Evolutionary conservation across 805 yeast species (phyloP).

Genomic region (Candida adriatica): DNA sequence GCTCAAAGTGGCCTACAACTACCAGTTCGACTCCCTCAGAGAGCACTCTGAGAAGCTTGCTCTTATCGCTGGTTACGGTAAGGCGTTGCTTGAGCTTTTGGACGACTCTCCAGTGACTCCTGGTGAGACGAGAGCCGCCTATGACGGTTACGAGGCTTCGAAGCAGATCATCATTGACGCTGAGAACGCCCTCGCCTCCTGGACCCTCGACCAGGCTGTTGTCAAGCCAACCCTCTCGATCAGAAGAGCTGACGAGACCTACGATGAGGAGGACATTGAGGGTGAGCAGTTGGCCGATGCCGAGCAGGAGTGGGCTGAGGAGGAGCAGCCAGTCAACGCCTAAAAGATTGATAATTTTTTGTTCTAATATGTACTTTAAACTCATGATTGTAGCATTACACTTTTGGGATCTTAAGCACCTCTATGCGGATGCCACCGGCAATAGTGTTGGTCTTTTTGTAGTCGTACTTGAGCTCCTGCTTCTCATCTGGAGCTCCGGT

Average conservation of each 20-base stretch:
- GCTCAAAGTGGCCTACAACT: constrained; percentile 93
- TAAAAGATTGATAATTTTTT: constrained; percentile 4
- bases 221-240: constrained; percentile 92
- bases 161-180: constrained; percentile 97
- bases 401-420: constrained; percentile 14
- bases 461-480: constrained; percentile 16
- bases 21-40: constrained; percentile 92
- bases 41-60: constrained; percentile 96
- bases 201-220: constrained; percentile 95
- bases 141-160: constrained; percentile 97
- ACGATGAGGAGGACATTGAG: constrained; percentile 38
- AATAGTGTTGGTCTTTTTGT: constrained; percentile 9
- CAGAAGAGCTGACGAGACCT: constrained; percentile 49
- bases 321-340: constrained; percentile 22
- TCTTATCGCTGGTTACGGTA: constrained; percentile 97
- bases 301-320: constrained; percentile 48
- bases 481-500: constrained; percentile 5
- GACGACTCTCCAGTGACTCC: constrained; percentile 98
- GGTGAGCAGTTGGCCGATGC: constrained; percentile 38
- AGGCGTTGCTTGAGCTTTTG: constrained; percentile 89
- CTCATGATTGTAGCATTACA: constrained; percentile 1
- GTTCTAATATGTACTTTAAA: constrained; percentile 1
- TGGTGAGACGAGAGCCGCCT: constrained; percentile 97
- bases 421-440: constrained; percentile 18
- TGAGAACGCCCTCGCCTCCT: constrained; percentile 88